These are phyloP conservation scores for Voacanga thouarsii DNA, from an alignment of 257 asterid genomes.

Conservation along the genomic window DNA sequence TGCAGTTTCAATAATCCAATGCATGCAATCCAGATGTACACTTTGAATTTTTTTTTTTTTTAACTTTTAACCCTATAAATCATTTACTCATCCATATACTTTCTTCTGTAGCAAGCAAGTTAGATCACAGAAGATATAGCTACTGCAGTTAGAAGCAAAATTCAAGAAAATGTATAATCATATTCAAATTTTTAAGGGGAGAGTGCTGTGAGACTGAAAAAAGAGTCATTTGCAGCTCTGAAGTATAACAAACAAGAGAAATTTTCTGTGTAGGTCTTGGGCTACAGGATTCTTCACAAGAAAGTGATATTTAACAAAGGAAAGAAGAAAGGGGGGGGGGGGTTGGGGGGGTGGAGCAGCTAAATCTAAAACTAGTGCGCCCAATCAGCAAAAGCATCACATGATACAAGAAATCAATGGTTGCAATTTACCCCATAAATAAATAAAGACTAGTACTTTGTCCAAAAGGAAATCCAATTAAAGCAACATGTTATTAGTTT, in stretches of 20 bases:
- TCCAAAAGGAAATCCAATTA: neutral
- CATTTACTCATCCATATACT: neutral
- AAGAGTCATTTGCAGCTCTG: neutral
- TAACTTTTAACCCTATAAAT: neutral
- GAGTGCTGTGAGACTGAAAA: neutral
- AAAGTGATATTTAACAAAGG: neutral
- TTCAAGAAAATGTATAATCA: neutral
- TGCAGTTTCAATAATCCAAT: neutral
- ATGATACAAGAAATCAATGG: neutral
- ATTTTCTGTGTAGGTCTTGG: neutral
- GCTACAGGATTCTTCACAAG: neutral
- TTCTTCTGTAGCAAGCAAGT: neutral
- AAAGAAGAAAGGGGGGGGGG: too few relatives aligned
- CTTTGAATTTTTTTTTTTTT: neutral
- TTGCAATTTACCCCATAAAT: too few relatives aligned
- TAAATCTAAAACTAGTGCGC: neutral
- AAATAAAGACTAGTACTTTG: neutral
- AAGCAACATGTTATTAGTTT: neutral
- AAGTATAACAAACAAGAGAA: neutral
- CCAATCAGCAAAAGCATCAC: neutral
- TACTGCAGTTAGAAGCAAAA: slow-evolving; percentile 1
- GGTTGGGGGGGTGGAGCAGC: too few relatives aligned
- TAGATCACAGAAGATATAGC: neutral
- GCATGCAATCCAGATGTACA: neutral
- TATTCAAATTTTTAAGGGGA: neutral